Conservation (phyloP, 1,284 basidiomycete genomes). For the Mycena citricolor region DNA sequence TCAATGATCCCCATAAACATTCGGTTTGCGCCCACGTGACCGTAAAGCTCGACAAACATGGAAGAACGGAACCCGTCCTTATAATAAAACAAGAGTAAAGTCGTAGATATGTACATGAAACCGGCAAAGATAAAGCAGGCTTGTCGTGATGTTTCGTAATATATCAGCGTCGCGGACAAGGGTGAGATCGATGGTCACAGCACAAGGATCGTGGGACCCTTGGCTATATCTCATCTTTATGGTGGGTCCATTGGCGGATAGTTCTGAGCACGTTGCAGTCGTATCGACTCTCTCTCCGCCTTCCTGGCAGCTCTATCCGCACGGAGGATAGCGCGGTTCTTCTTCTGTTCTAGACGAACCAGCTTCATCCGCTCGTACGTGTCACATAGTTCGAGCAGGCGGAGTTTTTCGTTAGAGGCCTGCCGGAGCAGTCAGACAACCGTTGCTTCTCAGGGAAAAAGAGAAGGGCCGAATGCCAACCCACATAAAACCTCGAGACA, state of each 20-base stretch:
- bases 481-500: constrained; percentile 17
- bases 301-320: constrained; percentile 22
- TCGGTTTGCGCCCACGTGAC: too few species aligned
- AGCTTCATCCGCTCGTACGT: constrained; percentile 20
- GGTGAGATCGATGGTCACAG: constrained; percentile 2
- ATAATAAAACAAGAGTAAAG: too few species aligned
- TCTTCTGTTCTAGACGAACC: constrained; percentile 13
- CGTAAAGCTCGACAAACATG: too few species aligned
- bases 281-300: constrained; percentile 15
- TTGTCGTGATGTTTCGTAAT: too few species aligned
- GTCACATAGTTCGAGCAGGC: constrained; percentile 24
- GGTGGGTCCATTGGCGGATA: too few species aligned
- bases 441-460: not conserved
- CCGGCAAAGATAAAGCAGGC: too few species aligned
- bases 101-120: too few species aligned
- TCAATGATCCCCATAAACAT: too few species aligned
- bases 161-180: too few species aligned
- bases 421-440: too few species aligned
- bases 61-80: too few species aligned
- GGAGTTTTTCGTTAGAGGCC: constrained; percentile 25
- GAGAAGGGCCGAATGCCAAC: constrained; percentile 4
- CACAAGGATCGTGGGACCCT: not conserved
- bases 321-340: constrained; percentile 13
- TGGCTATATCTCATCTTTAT: too few species aligned
- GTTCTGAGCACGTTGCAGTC: constrained; percentile 17